These are phyloP conservation scores for Debaryomycetaceae sp. DNA, from an alignment of 1,139 yeast genomes.

Conservation along the genomic window DNA sequence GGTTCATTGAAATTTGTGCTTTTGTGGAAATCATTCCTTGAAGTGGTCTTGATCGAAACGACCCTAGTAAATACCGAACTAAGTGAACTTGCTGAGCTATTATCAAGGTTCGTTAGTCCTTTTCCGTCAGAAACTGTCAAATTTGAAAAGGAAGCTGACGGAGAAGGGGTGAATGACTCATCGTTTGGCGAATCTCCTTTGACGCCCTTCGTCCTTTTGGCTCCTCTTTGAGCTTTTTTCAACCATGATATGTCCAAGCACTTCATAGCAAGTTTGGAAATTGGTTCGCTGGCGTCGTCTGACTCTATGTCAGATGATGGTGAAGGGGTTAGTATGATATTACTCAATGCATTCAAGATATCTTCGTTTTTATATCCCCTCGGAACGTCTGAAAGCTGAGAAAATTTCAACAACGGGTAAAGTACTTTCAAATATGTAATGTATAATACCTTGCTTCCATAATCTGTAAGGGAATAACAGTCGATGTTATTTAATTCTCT, in stretches of 20 bases:
- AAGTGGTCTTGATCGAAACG: slow-evolving; percentile 38
- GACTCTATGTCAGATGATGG: slow-evolving; percentile 9
- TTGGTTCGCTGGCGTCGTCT: slow-evolving; percentile 32
- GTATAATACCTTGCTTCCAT: slow-evolving; percentile 53
- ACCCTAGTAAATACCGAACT: slow-evolving; percentile 27
- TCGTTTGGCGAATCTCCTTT: background rate
- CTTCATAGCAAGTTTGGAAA: slow-evolving; percentile 57
- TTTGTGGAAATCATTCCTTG: slow-evolving; percentile 35
- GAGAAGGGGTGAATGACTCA: slow-evolving; percentile 1
- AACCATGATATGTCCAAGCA: slow-evolving; percentile 64
- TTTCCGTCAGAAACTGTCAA: background rate
- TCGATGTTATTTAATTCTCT: slow-evolving; percentile 73
- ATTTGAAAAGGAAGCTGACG: slow-evolving; percentile 6
- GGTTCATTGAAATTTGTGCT: slow-evolving; percentile 32
- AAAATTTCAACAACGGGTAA: slow-evolving; percentile 63
- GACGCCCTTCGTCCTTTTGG: background rate
- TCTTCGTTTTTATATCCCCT: slow-evolving; percentile 57
- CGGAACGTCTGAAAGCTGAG: slow-evolving; percentile 52
- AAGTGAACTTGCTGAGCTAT: slow-evolving; percentile 21
- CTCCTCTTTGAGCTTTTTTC: slow-evolving; percentile 10
- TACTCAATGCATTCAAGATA: slow-evolving; percentile 47
- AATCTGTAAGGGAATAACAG: slow-evolving; percentile 31
- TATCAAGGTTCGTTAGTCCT: background rate
- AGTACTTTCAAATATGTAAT: slow-evolving; percentile 76
- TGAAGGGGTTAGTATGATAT: slow-evolving; percentile 33